Conservation (phyloP, 306 rosid species). For the Urtica urens region DNA sequence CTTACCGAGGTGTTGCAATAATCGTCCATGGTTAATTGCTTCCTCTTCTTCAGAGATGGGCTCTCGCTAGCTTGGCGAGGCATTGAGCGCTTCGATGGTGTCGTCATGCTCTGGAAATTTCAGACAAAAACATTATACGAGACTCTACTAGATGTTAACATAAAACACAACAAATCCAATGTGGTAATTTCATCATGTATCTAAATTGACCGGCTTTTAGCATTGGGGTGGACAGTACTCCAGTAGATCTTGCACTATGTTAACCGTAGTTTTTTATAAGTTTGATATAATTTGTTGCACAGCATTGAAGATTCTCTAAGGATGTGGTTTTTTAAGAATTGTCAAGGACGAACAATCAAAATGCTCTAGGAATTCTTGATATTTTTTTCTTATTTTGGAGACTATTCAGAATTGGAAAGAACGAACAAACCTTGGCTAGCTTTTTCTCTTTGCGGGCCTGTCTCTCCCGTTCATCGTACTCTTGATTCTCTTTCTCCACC, state of each 20-base stretch:
- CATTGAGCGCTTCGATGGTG: slow-evolving; percentile 72
- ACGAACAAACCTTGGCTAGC: slow-evolving; percentile 69
- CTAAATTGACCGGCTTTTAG: no score
- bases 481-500: slow-evolving; percentile 99
- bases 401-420: not conserved
- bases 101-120: slow-evolving; percentile 57
- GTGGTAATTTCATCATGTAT: no score
- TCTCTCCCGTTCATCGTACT: slow-evolving; percentile 89
- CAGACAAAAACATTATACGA: not conserved
- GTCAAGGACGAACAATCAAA: no score
- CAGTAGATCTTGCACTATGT: no score
- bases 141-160: not conserved
- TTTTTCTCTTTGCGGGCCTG: slow-evolving; percentile 99
- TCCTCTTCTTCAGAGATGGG: slow-evolving; percentile 70
- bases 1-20: slow-evolving; percentile 11
- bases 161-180: no score
- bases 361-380: no score
- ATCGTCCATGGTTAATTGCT: slow-evolving; percentile 77
- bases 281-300: no score
- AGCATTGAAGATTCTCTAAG: no score
- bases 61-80: slow-evolving; percentile 58
- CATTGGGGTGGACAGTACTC: no score
- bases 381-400: no score
- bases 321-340: not conserved
- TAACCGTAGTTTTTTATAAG: no score